These are phyloP conservation scores for Lenzites betulinus DNA, from an alignment of 768 basidiomycete genomes.

Conservation along the genomic window DNA sequence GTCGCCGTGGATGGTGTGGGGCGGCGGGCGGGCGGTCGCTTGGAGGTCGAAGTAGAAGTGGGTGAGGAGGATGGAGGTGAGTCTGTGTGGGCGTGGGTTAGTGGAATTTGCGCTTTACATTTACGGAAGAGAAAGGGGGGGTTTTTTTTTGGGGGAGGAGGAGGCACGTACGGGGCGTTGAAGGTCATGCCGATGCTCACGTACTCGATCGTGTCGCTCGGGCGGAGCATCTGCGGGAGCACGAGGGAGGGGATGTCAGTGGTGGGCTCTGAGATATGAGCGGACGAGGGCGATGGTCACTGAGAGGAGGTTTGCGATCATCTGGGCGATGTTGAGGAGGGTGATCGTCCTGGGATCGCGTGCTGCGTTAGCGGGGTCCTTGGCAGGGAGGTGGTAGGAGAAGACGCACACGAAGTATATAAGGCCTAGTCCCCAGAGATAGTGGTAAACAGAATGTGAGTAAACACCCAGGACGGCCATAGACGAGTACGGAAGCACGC, in stretches of 20 bases:
- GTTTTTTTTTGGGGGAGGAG: no score
- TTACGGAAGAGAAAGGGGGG: no score
- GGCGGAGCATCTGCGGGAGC: background rate
- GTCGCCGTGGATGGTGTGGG: background rate
- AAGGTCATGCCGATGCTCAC: background rate
- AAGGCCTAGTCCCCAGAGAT: background rate
- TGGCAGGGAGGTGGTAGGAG: background rate
- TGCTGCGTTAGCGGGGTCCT: background rate
- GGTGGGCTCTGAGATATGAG: background rate
- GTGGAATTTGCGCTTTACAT: background rate
- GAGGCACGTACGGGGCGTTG: background rate
- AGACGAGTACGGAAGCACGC: background rate
- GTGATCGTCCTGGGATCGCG: background rate
- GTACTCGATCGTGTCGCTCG: background rate
- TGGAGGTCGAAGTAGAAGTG: background rate
- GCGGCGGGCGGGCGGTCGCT: no score
- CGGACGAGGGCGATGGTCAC: background rate
- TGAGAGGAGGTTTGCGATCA: background rate
- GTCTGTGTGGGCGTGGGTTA: background rate
- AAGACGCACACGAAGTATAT: background rate
- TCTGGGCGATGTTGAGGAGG: background rate
- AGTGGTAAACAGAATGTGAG: no score
- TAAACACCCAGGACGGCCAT: no score
- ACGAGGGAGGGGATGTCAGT: background rate
- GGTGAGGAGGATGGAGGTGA: background rate